phyloP scores from a whole-genome alignment of 164 flowering plant species.

The Tetracentron sinense region DNA sequence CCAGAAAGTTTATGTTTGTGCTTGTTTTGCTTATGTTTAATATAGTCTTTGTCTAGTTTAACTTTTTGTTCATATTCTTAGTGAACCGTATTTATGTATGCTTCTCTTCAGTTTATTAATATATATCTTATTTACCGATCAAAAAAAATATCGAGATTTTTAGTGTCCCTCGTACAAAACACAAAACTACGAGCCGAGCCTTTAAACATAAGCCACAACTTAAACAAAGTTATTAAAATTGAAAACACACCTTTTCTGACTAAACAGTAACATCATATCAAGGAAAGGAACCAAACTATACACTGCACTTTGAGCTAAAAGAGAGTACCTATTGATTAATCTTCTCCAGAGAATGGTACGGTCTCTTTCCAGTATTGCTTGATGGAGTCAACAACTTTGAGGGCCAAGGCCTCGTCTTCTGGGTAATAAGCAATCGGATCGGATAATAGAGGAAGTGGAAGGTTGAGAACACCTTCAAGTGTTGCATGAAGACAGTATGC shows the following conservation, averaged over 20 bases:
- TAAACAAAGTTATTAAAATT: neutral
- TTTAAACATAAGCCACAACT: no score
- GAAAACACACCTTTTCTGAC: neutral
- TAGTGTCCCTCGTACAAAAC: no score
- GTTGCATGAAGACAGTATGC: constrained; percentile 91
- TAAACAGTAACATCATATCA: neutral
- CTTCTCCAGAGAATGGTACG: constrained; percentile 36
- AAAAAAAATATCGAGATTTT: no score
- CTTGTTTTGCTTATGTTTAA: no score
- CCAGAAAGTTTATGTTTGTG: no score
- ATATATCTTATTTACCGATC: no score
- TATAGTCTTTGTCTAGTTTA: no score
- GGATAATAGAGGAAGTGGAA: constrained; percentile 49
- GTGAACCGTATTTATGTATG: no score
- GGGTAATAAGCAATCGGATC: constrained; percentile 87
- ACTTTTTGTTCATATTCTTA: no score
- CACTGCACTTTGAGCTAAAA: neutral
- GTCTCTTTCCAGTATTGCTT: constrained; percentile 34
- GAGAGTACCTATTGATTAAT: neutral
- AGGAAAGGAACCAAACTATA: neutral
- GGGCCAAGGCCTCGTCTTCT: constrained; percentile 58
- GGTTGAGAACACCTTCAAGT: constrained; percentile 79
- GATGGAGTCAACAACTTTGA: constrained; percentile 51
- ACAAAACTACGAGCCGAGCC: no score
- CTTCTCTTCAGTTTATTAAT: no score